Conservation (phyloP, 192 early-diverging fungal species). For the Phycomyces blakesleeanus region DNA sequence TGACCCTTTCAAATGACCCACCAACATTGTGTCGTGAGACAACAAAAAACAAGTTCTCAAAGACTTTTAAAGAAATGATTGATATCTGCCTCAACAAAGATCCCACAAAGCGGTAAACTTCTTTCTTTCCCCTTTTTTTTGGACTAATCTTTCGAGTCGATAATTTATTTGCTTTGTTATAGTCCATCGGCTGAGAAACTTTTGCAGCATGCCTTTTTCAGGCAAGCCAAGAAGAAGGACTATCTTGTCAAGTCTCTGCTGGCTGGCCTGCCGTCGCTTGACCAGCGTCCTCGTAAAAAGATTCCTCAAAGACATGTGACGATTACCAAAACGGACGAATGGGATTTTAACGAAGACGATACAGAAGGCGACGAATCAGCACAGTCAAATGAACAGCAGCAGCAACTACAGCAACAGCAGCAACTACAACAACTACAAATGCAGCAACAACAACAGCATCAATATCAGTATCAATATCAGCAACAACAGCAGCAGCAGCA, state of each 20-base stretch:
- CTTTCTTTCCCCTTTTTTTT: background rate
- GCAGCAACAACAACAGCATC: no score
- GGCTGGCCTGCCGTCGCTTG: conserved; percentile 61
- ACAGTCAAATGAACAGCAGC: no score
- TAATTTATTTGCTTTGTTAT: conserved; percentile 2
- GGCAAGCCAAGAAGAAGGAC: conserved; percentile 64
- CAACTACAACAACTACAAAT: no score
- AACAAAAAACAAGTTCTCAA: conserved; percentile 71
- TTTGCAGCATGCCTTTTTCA: conserved; percentile 75
- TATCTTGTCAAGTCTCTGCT: conserved; percentile 59
- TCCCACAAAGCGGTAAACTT: conserved; percentile 55
- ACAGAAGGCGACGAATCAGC: background rate
- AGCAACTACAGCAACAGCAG: no score
- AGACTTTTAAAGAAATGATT: conserved; percentile 83
- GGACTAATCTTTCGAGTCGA: background rate
- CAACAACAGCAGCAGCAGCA: no score
- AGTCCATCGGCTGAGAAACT: conserved; percentile 79
- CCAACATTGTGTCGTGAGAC: conserved; percentile 78
- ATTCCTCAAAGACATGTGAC: conserved; percentile 42
- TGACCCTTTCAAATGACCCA: conserved; percentile 83
- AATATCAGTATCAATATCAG: no score
- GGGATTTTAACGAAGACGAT: conserved; percentile 60
- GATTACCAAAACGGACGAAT: conserved; percentile 53
- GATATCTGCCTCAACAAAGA: conserved; percentile 79
- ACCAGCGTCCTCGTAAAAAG: conserved; percentile 60